A percentile compares a stretch with the other conserved stretches of the same genome.
phyloP scores from a whole-genome alignment of 306 rosid genomes.

The Dryas alaskensis region DNA sequence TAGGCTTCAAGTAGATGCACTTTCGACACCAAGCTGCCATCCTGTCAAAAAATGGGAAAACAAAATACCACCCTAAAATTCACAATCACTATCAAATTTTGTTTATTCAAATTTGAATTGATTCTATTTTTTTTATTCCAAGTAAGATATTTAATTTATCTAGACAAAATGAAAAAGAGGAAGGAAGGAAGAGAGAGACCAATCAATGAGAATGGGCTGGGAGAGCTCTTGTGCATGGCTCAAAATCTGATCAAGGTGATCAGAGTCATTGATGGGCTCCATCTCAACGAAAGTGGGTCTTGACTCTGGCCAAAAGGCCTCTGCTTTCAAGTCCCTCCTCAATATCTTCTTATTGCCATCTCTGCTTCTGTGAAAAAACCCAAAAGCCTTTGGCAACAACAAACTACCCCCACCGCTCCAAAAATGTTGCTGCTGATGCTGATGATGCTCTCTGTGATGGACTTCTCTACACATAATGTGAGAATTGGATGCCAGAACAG shows the following conservation, averaged over 20 bases:
- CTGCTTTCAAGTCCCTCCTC: conserved; percentile 39
- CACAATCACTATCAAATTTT: no score
- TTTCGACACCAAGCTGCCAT: conserved; percentile 97
- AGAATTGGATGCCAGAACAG: conserved; percentile 53
- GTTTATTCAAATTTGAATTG: no score
- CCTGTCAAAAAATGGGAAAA: conserved; percentile 37
- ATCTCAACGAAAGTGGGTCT: conserved; percentile 46
- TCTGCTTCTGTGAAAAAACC: conserved; percentile 37
- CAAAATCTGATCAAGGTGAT: conserved; percentile 73
- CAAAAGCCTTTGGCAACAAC: conserved; percentile 27
- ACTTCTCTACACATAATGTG: conserved; percentile 46
- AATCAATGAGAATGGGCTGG: conserved; percentile 70
- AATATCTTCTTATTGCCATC: conserved; percentile 27
- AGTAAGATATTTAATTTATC: neutral
- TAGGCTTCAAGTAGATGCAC: conserved; percentile 94
- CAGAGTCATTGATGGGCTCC: conserved; percentile 61
- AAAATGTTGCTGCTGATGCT: conserved; percentile 30
- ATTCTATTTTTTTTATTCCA: no score
- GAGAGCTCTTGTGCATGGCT: conserved; percentile 46
- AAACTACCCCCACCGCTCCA: conserved; percentile 25
- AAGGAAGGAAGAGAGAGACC: conserved; percentile 35
- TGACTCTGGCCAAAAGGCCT: conserved; percentile 67
- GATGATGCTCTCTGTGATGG: conserved; percentile 45
- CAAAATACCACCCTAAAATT: no score
- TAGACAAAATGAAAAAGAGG: neutral